These are phyloP conservation scores for Babesia sp. DNA, from an alignment of 169 alveolate species.

Conservation along the genomic window DNA sequence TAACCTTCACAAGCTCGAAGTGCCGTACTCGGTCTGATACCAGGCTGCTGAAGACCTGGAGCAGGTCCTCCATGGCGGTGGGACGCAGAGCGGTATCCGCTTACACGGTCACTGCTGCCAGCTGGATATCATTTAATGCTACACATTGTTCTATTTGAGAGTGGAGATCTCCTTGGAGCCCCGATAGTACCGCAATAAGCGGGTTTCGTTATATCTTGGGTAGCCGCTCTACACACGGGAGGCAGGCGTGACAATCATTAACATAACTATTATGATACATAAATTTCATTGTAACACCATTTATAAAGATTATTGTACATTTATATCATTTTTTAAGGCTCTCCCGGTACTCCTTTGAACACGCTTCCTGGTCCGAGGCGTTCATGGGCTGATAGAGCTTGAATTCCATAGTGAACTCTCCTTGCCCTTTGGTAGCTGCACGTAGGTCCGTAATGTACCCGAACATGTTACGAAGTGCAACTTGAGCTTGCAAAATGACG, in stretches of 20 bases:
- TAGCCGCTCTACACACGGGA: too few relatives aligned
- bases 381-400: conserved; percentile 76
- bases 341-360: conserved; percentile 50
- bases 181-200: not conserved
- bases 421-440: conserved; percentile 89
- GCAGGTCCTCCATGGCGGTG: conserved; percentile 49
- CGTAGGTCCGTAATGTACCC: conserved; percentile 93
- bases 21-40: conserved; percentile 60
- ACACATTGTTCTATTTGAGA: conserved; percentile 8
- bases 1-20: conserved; percentile 64
- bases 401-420: conserved; percentile 93
- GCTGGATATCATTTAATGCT: not conserved
- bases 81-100: not conserved
- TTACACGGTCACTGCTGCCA: not conserved
- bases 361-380: conserved; percentile 77
- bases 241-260: too few relatives aligned
- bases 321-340: conserved; percentile 19
- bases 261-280: too few relatives aligned
- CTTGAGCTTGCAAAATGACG: conserved; percentile 87
- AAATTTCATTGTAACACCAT: too few relatives aligned
- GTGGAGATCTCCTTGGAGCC: not conserved
- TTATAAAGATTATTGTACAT: not conserved
- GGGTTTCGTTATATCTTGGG: not conserved
- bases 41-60: conserved; percentile 39
- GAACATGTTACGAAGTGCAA: conserved; percentile 91